Evolutionary conservation across 345 rosid genomes (phyloP), one percentile per base, ranked within the genome.

Genomic region (Atalantia buxifolia): DNA sequence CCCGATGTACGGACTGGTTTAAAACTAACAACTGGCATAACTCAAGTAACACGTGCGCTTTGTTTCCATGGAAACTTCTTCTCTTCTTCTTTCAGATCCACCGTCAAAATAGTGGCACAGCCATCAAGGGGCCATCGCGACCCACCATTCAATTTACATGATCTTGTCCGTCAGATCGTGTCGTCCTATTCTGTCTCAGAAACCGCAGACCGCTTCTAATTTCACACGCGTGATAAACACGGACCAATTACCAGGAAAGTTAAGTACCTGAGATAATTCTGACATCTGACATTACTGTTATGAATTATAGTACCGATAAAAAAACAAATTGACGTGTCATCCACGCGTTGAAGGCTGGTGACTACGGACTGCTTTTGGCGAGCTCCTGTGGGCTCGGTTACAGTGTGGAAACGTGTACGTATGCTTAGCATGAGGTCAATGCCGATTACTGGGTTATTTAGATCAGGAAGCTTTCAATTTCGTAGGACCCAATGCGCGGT

Each of bases 51-150:
- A 75, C 77, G 69, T 75, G 77, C 2, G 53, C 28, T 61, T 38
- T 9, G 36, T 38, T 63, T 42, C 42, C 60, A 36, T 62, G 77
- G 77, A 75, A 75, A 28, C 18, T 75, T 75, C 77, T n/a, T 31
- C 35, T 1, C 35, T 4, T 65, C 69, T 1, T n/a, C 64, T 27
- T 63, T 45, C 35, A 60, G 70, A 75, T 62, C 69, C 77, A 75
- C 77, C 70, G 77, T 63, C 77, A 55, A 31, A 7, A 72, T 40
- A 72, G 50, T 55, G 75, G 22, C 63, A 55, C 30, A 2, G 21
- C 9, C 24, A 10, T 73, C 21, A 16, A 73, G 62, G 75, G 14
- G 2, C 14, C 25, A 2, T 24, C 3, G 48, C 27, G 75, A 28
- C 75, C 63, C 75, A 28, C 53, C 10, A 30, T 53, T 53, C 25